A percentile compares a stretch with the other conserved stretches of the same genome.
Conservation (phyloP, 2,329 filamentous ascomycete genomes). For the Setomelanomma holmii region DNA sequence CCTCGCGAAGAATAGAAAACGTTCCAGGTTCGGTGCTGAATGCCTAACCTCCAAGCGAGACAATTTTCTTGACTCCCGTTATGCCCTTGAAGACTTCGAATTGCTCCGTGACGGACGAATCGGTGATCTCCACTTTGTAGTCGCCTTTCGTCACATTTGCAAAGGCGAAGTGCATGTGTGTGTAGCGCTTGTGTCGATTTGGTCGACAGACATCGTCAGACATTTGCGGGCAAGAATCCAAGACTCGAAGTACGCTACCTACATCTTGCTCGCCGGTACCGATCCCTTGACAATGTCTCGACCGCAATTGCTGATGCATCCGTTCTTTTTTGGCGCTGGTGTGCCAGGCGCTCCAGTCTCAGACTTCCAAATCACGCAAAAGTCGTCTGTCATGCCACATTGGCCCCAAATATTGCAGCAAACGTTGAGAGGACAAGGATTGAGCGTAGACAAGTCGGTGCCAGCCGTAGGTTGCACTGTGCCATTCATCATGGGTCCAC, state of each 20-base stretch:
- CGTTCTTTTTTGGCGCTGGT: slow-evolving; percentile 10
- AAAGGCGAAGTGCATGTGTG: slow-evolving; percentile 25
- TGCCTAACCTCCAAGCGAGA: slow-evolving; percentile 57
- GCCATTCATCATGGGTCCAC: slow-evolving; percentile 55
- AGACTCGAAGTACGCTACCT: slow-evolving; percentile 19
- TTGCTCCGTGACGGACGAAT: slow-evolving; percentile 3
- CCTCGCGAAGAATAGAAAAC: slow-evolving; percentile 50
- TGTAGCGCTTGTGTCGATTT: slow-evolving; percentile 9
- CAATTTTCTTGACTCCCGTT: slow-evolving; percentile 45
- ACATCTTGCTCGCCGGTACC: slow-evolving; percentile 2
- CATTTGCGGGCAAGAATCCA: slow-evolving; percentile 16
- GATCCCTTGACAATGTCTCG: slow-evolving; percentile 18
- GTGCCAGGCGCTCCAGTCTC: slow-evolving; percentile 13
- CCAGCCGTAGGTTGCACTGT: slow-evolving; percentile 44
- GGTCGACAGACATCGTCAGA: slow-evolving; percentile 9
- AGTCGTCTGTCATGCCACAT: slow-evolving; percentile 20
- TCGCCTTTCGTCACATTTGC: slow-evolving; percentile 3
- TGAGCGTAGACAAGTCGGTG: slow-evolving; percentile 28
- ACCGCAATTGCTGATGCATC: slow-evolving; percentile 25
- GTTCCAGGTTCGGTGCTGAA: slow-evolving; percentile 50
- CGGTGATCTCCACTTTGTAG: slow-evolving; percentile 3
- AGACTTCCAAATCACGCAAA: slow-evolving; percentile 14
- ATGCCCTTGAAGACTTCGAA: slow-evolving; percentile 13
- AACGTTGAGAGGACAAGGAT: slow-evolving; percentile 25
- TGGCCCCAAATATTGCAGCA: slow-evolving; percentile 30